A percentile compares a stretch with the other conserved stretches of the same genome.
phyloP scores from a whole-genome alignment of 495 filamentous ascomycete genomes.

The Xylaria scruposa region DNA sequence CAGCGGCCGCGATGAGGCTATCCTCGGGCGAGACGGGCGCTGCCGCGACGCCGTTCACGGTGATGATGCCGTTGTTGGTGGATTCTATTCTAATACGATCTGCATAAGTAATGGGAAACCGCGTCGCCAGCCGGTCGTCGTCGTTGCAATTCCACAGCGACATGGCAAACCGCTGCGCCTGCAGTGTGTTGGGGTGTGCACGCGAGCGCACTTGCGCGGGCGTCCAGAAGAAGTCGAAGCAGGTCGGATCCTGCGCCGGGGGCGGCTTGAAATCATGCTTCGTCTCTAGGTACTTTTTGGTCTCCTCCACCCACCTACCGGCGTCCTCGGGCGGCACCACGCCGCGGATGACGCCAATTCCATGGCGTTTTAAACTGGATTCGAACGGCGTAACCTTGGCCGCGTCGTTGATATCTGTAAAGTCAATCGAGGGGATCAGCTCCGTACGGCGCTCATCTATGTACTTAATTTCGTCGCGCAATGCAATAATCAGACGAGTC shows the following conservation, averaged over 20 bases:
- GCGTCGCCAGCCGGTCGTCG: conserved; percentile 63
- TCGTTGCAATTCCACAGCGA: conserved; percentile 78
- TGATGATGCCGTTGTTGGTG: conserved; percentile 47
- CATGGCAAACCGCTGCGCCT: conserved; percentile 80
- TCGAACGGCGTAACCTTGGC: conserved; percentile 56
- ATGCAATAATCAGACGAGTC: conserved; percentile 67
- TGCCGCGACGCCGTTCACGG: conserved; percentile 40
- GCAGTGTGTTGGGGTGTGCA: conserved; percentile 74
- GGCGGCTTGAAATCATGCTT: conserved; percentile 59
- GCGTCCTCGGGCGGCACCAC: conserved; percentile 67
- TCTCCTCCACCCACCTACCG: conserved; percentile 61
- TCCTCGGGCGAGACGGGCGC: conserved; percentile 42
- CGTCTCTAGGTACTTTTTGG: conserved; percentile 67
- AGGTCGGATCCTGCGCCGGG: conserved; percentile 67
- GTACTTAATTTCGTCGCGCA: conserved; percentile 64
- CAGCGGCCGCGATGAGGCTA: conserved; percentile 50
- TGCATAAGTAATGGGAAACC: conserved; percentile 77
- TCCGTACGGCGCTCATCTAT: conserved; percentile 55
- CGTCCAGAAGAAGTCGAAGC: conserved; percentile 94
- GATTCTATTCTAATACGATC: conserved; percentile 82
- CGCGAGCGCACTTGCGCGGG: conserved; percentile 81
- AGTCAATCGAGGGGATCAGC: conserved; percentile 72
- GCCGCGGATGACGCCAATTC: conserved; percentile 70
- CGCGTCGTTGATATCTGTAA: conserved; percentile 60
- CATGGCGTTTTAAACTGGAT: conserved; percentile 66